Base-by-base conservation (phyloP, 2,329 filamentous ascomycete genomes). In the Fusarium subtropicale region DNA sequence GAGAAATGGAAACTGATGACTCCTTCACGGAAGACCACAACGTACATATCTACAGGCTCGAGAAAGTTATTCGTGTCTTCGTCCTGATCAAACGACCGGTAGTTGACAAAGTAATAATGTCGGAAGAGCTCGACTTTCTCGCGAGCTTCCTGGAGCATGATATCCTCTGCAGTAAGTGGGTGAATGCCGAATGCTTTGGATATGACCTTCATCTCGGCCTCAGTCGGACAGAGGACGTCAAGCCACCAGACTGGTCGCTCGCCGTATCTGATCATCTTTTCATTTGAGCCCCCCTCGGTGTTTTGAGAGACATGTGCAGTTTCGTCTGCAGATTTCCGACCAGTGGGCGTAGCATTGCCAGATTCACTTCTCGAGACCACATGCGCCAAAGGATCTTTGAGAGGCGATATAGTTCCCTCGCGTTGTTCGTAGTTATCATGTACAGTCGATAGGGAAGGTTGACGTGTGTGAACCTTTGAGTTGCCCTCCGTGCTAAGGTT, bases 31-130 rank as follows among this genome's bases (percentile, higher is more conserved):
- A 99, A 99, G 12, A 99, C 96, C 11, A 98, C 91, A 36, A 97
- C 92, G 75, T 98, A 99, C 87, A 99, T 93, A 80, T 98, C 97
- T 76, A 99, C 92, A 1, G 96, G 95, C 74, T 98, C 93, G 46
- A 99, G 86, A 77, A 97, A 97, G 76, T 97, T 90, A 60, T 96
- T 92, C 77, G 90, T 97, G 72, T 91, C 91, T 64, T 90, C 89
- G 76, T 99, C 96, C 78, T 98, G 96, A 77, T 99, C 96, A 76
- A 99, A 99, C 1, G 94, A 97, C 18, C 96, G 92, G 79, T 99
- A 99, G 79, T 97, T 98, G 81, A 99, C 93, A 75, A 99, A 97
- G 80, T 99, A 99, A 82, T 99, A 99, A 78, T 97, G 92, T 34
- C 93, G 91, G 84, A 99, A 99, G 1, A 99, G 86, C 79, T 99